Evolutionary conservation across 2,329 filamentous ascomycete genomes (phyloP), one percentile per base, ranked within the genome.

Genomic region (Colletotrichum sp.): DNA sequence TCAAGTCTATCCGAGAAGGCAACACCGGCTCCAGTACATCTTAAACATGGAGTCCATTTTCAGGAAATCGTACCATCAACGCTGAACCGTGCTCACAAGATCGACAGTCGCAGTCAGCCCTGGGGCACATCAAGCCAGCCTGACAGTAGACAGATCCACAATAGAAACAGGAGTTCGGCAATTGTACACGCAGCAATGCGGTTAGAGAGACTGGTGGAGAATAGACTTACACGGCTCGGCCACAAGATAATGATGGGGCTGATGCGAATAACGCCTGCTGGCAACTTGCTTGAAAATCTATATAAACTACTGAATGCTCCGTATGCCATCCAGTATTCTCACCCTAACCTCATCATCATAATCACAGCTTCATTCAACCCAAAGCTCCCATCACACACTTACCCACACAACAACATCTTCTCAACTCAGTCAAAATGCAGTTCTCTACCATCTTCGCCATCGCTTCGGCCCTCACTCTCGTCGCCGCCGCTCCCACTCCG

Each of bases 361-460:
- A 12, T 13, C 44, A 21, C 44, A 52, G 6, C n/a, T 21, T 52
- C n/a, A 52, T 21, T 24, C 44, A 13, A 52, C 4, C 10, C 44
- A 52, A 7, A 52, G 44, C 6, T 49, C n/a, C n/a, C 10, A 21
- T 7, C 44, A 49, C 44, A 49, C 10, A 49, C 10, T 1, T 49
- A 21, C 6, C 12, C 3, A 21, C 6, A 3, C 10, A 1, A 3
- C n/a, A 8, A 1, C 1, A 49, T 21, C n/a, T 5, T 13, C n/a
- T n/a, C 18, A 49, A 21, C 10, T 52, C n/a, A 52, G 44, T 8
- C n/a, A 52, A 52, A 52, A 52, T 52, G 44, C 10, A 52, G 6
- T 52, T 52, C 12, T 21, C 44, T 52, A 52, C 44, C 6, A 52
- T 52, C 44, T 52, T 52, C 44, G 10, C 44, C 10, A 8, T 52